Evolutionary conservation across 257 asterid species (phyloP).

Genomic region (Solanum chilense): DNA sequence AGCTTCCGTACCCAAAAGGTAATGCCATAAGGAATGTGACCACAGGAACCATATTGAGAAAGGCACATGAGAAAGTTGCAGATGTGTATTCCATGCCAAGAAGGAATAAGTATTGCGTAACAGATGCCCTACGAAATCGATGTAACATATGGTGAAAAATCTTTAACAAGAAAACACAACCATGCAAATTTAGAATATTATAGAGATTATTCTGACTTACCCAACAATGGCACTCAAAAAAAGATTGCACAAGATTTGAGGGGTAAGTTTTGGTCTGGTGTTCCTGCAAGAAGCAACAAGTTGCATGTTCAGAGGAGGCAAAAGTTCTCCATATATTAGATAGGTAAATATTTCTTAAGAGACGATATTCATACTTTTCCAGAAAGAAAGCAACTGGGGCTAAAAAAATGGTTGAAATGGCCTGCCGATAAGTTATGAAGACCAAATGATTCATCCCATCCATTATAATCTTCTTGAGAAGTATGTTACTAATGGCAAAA

Average conservation of each 20-base stretch:
- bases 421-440: conserved; percentile 73
- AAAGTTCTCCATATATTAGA: background rate
- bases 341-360: background rate
- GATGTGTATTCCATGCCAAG: conserved; percentile 68
- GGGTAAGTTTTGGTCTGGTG: conserved; percentile 59
- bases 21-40: conserved; percentile 56
- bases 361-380: conserved; percentile 32
- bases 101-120: conserved; percentile 69
- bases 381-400: conserved; percentile 54
- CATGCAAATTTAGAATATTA: background rate
- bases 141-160: background rate
- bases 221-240: conserved; percentile 69
- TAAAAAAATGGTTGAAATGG: conserved; percentile 48
- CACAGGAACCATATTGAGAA: conserved; percentile 64
- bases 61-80: conserved; percentile 70
- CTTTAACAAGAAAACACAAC: background rate
- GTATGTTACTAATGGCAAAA: conserved; percentile 59
- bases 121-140: conserved; percentile 46
- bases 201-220: conserved; percentile 16
- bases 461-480: conserved; percentile 44
- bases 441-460: conserved; percentile 56
- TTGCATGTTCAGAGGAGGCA: background rate
- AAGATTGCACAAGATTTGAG: conserved; percentile 29
- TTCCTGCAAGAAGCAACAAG: conserved; percentile 33
- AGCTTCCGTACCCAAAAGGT: conserved; percentile 47